These are phyloP conservation scores for Blakeslea trispora DNA, from an alignment of 371 early-diverging fungal genomes.

Conservation along the genomic window DNA sequence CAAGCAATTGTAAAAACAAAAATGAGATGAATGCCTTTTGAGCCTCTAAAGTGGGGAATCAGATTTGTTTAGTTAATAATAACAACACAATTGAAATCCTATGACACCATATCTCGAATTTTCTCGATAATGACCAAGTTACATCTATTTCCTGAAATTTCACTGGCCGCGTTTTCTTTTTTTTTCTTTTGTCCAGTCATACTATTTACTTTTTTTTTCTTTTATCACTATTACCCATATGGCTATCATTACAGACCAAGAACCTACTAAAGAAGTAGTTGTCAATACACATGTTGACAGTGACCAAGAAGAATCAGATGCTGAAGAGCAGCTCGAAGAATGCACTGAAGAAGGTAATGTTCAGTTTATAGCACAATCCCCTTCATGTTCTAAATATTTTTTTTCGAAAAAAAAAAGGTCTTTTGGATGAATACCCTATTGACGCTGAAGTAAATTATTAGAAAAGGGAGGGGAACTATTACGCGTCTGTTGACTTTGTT, in stretches of 20 bases:
- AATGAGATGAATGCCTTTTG: too few species aligned
- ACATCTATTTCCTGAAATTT: too few species aligned
- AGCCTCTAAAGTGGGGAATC: too few species aligned
- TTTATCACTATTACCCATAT: not conserved
- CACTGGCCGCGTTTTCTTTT: too few species aligned
- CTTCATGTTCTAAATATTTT: not conserved
- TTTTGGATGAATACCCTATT: conserved; percentile 44
- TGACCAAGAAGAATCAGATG: conserved; percentile 29
- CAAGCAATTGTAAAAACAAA: too few species aligned
- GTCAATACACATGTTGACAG: conserved; percentile 13
- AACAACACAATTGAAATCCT: too few species aligned
- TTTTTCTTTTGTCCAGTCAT: too few species aligned
- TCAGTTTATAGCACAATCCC: not conserved
- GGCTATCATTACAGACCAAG: conserved; percentile 9
- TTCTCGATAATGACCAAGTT: too few species aligned
- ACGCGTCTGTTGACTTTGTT: not conserved
- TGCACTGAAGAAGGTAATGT: conserved; percentile 30
- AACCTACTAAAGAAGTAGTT: conserved; percentile 13
- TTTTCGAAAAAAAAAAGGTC: conserved; percentile 25
- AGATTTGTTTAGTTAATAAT: too few species aligned
- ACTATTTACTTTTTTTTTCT: too few species aligned
- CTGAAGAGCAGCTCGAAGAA: conserved; percentile 22
- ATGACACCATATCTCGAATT: too few species aligned
- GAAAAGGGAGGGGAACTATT: too few species aligned
- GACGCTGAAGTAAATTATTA: conserved; percentile 39